A percentile compares a stretch with the other conserved stretches of the same genome.
phyloP scores from a whole-genome alignment of 1,284 basidiomycete genomes.

The Cryptococcus neoformans region DNA sequence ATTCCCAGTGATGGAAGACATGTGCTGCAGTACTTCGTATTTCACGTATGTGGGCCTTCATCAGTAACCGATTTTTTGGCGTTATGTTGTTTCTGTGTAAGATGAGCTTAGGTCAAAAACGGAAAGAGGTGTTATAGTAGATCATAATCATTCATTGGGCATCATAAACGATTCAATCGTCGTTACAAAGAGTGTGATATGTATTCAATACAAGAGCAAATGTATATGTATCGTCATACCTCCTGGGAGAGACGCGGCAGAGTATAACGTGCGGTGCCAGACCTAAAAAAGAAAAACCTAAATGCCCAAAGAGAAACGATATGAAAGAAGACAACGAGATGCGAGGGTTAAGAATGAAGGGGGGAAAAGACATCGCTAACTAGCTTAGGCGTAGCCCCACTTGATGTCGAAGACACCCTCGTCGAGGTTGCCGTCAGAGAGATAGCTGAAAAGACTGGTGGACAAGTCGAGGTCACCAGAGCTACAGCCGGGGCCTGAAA shows the following conservation, averaged over 20 bases:
- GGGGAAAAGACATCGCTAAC: background rate
- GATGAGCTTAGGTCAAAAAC: too few relatives aligned
- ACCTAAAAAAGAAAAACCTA: background rate
- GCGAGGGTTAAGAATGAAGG: background rate
- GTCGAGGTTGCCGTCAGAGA: slow-evolving; percentile 32
- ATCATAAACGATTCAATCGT: background rate
- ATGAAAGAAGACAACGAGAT: background rate
- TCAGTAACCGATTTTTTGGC: too few relatives aligned
- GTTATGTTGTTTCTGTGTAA: too few relatives aligned
- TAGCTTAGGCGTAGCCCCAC: slow-evolving; percentile 15
- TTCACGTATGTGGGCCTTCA: too few relatives aligned
- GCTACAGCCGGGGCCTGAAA: slow-evolving; percentile 45
- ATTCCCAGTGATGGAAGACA: too few relatives aligned
- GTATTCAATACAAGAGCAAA: background rate
- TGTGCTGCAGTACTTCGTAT: too few relatives aligned
- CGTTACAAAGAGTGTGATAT: slow-evolving; percentile 3
- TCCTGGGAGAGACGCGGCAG: background rate
- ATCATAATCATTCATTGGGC: background rate
- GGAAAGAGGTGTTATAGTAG: too few relatives aligned
- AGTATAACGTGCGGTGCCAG: background rate
- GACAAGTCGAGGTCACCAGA: slow-evolving; percentile 53
- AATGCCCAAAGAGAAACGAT: background rate
- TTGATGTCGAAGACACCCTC: slow-evolving; percentile 29
- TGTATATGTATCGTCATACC: background rate
- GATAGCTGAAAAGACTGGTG: slow-evolving; percentile 47